Evolutionary conservation across 768 basidiomycete species (phyloP).

Genomic region (Podaxis sp.): DNA sequence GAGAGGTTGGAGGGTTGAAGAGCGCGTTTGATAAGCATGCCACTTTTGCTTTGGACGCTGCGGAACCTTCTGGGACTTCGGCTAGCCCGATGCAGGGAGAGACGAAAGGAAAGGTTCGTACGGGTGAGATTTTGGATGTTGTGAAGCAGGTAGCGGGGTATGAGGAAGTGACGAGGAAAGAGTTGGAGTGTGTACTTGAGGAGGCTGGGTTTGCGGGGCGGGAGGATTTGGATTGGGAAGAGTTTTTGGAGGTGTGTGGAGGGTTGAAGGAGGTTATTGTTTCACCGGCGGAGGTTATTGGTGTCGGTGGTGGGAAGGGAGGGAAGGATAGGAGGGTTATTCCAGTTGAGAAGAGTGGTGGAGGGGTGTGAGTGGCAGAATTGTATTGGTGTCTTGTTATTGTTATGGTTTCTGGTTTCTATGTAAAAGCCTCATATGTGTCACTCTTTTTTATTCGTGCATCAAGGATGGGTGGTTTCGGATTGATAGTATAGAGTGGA

Average conservation of each 20-base stretch:
- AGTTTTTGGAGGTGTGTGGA: constrained; percentile 87
- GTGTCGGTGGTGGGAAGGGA: constrained; percentile 12
- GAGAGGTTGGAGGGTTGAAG: constrained; percentile 41
- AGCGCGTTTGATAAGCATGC: constrained; percentile 38
- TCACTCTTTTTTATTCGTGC: too few relatives aligned
- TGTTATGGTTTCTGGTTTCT: background rate
- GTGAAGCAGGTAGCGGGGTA: constrained; percentile 56
- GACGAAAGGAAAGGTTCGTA: constrained; percentile 27
- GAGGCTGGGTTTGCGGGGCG: constrained; percentile 68
- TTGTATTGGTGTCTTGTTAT: background rate
- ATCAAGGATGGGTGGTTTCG: background rate
- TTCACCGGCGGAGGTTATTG: constrained; percentile 26
- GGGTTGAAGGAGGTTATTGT: constrained; percentile 68
- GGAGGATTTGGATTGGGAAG: constrained; percentile 70
- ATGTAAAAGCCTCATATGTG: background rate
- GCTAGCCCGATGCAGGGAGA: background rate
- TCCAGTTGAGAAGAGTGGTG: constrained; percentile 57
- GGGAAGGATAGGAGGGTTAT: constrained; percentile 41
- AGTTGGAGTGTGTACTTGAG: constrained; percentile 72
- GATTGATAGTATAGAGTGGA: background rate
- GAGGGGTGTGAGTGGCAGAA: constrained; percentile 39
- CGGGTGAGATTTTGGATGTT: constrained; percentile 38
- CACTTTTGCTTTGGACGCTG: constrained; percentile 20
- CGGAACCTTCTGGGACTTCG: constrained; percentile 22
- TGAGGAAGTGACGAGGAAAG: constrained; percentile 57